phyloP scores from a whole-genome alignment of 176 grass and related monocot species.

The Carex scoparia region DNA sequence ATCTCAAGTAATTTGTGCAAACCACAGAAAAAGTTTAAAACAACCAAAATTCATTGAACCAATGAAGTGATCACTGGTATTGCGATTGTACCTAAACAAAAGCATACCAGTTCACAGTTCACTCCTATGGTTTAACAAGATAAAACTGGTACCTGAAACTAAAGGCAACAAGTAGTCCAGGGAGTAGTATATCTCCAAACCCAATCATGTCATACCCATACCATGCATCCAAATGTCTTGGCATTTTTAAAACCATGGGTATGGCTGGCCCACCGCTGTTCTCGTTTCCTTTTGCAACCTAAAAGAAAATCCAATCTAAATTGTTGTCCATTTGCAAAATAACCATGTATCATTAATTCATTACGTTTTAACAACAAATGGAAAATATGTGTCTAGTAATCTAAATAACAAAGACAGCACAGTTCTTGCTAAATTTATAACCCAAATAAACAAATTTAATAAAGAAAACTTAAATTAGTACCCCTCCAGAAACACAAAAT shows the following conservation, averaged over 20 bases:
- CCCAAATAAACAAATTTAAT: neutral
- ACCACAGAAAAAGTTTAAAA: neutral
- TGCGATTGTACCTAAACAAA: neutral
- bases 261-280: constrained; percentile 54
- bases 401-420: neutral
- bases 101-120: neutral
- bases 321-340: constrained; percentile 11
- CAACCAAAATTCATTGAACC: neutral
- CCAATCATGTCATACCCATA: constrained; percentile 94
- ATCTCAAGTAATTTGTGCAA: constrained; percentile 12
- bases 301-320: constrained; percentile 17
- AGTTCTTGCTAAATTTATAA: neutral
- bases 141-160: constrained; percentile 61
- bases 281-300: constrained; percentile 71
- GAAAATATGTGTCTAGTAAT: neutral
- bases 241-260: constrained; percentile 93
- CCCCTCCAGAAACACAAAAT: neutral
- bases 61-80: neutral
- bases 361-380: neutral
- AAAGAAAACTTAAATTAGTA: neutral
- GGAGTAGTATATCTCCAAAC: constrained; percentile 94
- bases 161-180: constrained; percentile 88
- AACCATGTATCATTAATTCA: neutral
- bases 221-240: constrained; percentile 82
- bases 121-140: neutral